Base-by-base conservation (phyloP, 345 rosid genomes). In the Hypericum androsaemum region DNA sequence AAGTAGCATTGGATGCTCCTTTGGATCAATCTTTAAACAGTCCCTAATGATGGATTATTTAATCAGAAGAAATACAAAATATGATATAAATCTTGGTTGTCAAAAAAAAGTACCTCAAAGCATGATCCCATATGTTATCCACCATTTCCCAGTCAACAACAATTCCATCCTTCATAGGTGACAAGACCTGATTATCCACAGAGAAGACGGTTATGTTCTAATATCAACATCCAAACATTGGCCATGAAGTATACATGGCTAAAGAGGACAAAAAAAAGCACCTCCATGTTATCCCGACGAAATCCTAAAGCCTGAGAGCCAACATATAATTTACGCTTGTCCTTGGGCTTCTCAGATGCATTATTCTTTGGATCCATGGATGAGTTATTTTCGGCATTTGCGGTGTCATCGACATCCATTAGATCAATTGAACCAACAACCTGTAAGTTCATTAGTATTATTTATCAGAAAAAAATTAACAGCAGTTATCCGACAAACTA, bases 241-340 rank as follows among this genome's bases (percentile, higher is more conserved):
- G 32, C 58, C 35, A 6, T 36, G 37, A 14, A 54, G 36, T 48
- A 8, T 16, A 47, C 41, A 32, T 50, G 11, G 14, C 36, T 22
- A 7, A 13, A 10, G 10, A 14, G 38, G 6, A 32, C 43, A 50
- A 66, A 37, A 43, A 56, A 58, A 57, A 75, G 12, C 38, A 89
- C 97, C 95, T 88, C 99, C 95, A 94, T 94, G 66, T 86, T 74
- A 63, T 94, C 96, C 7, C 88, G 78, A 14, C 92, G 97, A 67
- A 78, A 88, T 47, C 79, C 95, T 65, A 88, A 67, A 36, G 95
- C 69, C 64, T 94, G 99, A 70, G 89, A 80, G 42, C 99, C 97
- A 37, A 94, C 92, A 60, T 82, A 86, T 54, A 94, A 71, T 60
- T 80, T 83, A 12, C 87, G 80, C 44, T 83, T 92, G 10, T 75